Evolutionary conservation across 2,329 filamentous ascomycete species (phyloP).

Genomic region (Metarhizium sp.): DNA sequence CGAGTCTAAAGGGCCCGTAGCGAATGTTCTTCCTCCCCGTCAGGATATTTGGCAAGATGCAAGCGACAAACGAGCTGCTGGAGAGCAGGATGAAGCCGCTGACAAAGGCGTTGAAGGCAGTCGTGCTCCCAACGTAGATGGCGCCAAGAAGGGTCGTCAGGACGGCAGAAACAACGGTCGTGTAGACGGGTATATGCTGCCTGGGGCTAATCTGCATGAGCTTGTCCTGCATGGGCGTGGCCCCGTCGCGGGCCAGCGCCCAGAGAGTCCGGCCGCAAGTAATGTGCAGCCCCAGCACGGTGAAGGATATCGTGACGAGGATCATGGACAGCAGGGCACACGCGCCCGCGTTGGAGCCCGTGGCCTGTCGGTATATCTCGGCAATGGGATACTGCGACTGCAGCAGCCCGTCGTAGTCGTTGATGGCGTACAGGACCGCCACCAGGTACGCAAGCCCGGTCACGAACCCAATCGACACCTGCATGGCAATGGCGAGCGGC

Average conservation of each 20-base stretch:
- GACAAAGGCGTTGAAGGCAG: conserved; percentile 59
- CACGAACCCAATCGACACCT: too few relatives aligned
- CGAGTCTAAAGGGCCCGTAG: too few relatives aligned
- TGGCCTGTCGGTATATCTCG: conserved; percentile 55
- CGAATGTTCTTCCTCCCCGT: too few relatives aligned
- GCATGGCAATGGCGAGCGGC: too few relatives aligned
- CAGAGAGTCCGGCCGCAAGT: conserved; percentile 19
- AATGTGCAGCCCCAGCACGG: conserved; percentile 26
- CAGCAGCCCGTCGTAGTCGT: conserved; percentile 41
- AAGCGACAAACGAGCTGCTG: conserved; percentile 40
- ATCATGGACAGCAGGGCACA: conserved; percentile 37
- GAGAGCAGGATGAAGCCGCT: conserved; percentile 31
- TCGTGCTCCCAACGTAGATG: conserved; percentile 29
- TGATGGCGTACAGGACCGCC: conserved; percentile 38
- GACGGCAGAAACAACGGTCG: too few relatives aligned
- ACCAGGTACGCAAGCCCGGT: too few relatives aligned
- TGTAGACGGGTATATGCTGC: too few relatives aligned
- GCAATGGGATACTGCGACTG: conserved; percentile 51
- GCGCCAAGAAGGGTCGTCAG: too few relatives aligned
- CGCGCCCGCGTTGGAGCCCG: conserved; percentile 38
- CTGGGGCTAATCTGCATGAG: too few relatives aligned
- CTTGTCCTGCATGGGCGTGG: too few relatives aligned
- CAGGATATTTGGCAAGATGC: conserved; percentile 44
- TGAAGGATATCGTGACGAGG: conserved; percentile 27
- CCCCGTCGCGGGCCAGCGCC: too few relatives aligned